Evolutionary conservation across 2,329 filamentous ascomycete genomes (phyloP), one percentile per base, ranked within the genome.

Genomic region (Sclerotinia borealis): DNA sequence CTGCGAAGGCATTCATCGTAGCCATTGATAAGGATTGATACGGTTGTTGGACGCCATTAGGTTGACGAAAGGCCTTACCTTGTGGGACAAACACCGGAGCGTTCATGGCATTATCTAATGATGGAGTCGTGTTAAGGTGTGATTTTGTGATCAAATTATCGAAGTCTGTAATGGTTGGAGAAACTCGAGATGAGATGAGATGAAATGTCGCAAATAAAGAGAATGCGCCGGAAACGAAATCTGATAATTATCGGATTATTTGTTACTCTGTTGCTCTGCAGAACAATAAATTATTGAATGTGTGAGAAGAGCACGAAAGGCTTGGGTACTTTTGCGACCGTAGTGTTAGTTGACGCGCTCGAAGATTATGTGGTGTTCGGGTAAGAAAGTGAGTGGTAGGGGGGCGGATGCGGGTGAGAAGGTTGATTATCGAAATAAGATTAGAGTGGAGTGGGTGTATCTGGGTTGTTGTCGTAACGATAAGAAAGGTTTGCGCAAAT

Each of bases 71-170:
- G 63, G 69, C 59, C 69, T 68, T 70, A 45, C 69, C 71, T 66
- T 71, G 68, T 65, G 72, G 72, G 63, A 70, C 67, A 66, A 72
- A 75, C 59, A 64, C 65, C 52, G 70, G 68, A 69, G 72, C 67
- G 64, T 72, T 73, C 73, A 74, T 75, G 65, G 73, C 72, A 74
- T 74, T 67, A 70, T 74, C 72, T 66, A 69, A 68, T 68, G 65
- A 54, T 48, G 64, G 55, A 63, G 39, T 65, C 64, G 69, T 65
- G 68, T 65, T 13, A 34, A 65, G 68, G 62, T 37, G 45, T 63
- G 63, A 55, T 66, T 66, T 68, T 70, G 65, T 65, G 65, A 68
- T 68, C 63, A 56, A 64, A 36, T 39, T 31, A n/a, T 48, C 31
- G 41, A 62, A 45, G 54, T 22, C 19, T 59, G 52, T 55, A 59